Evolutionary conservation across 2,329 filamentous ascomycete species (phyloP).

Genomic region (Onygena corvina): DNA sequence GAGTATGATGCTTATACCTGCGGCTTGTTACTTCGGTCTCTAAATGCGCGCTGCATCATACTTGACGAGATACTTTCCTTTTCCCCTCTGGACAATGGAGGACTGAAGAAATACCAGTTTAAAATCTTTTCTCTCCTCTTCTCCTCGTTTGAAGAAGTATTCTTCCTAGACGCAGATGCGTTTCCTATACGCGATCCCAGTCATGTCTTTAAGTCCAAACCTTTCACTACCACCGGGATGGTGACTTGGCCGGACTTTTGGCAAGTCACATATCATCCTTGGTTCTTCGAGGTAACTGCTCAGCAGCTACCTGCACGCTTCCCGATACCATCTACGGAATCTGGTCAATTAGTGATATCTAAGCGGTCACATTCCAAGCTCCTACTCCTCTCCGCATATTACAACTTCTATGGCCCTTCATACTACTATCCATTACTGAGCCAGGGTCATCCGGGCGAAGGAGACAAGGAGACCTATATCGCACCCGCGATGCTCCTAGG

Average conservation of each 20-base stretch:
- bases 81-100: constrained; percentile 35
- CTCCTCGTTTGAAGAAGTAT: constrained; percentile 47
- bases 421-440: constrained; percentile 39
- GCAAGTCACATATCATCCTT: constrained; percentile 33
- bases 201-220: constrained; percentile 40
- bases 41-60: constrained; percentile 25
- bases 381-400: constrained; percentile 42
- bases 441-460: constrained; percentile 22
- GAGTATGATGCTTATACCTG: constrained; percentile 26
- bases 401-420: constrained; percentile 44
- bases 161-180: constrained; percentile 48
- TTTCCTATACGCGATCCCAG: constrained; percentile 40
- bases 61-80: constrained; percentile 27
- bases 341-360: constrained; percentile 39
- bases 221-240: constrained; percentile 42
- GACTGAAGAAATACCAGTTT: constrained; percentile 48
- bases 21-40: constrained; percentile 21
- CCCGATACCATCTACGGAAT: constrained; percentile 37
- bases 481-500: constrained; percentile 12
- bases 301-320: constrained; percentile 25
- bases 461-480: constrained; percentile 17
- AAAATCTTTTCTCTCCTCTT: constrained; percentile 48
- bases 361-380: constrained; percentile 38
- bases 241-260: constrained; percentile 48
- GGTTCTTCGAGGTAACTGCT: constrained; percentile 37